A percentile compares a stretch with the other conserved stretches of the same genome.
These are phyloP conservation scores for Batkoa obscura DNA, from an alignment of 371 early-diverging fungal genomes.

Conservation along the genomic window DNA sequence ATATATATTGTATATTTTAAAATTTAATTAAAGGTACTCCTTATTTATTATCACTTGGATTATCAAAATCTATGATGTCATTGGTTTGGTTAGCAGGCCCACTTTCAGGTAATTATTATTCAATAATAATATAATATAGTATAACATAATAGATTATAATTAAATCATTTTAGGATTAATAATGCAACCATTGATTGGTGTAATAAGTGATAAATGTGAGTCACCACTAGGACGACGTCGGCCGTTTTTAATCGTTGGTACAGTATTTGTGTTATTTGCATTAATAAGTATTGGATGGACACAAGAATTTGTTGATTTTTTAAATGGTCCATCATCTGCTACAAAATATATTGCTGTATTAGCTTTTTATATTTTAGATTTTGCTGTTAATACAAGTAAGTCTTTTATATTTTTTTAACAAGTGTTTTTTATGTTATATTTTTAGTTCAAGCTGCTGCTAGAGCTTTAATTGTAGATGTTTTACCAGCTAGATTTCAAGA, in stretches of 20 bases:
- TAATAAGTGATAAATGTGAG: constrained; percentile 48
- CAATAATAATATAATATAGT: not conserved
- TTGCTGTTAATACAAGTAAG: constrained; percentile 71
- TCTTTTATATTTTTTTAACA: not conserved
- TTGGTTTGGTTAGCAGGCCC: constrained; percentile 95
- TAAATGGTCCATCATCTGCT: constrained; percentile 19
- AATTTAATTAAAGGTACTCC: constrained; percentile 47
- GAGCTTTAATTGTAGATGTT: constrained; percentile 77
- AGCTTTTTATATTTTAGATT: constrained; percentile 74
- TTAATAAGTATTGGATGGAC: constrained; percentile 66
- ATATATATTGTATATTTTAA: not conserved
- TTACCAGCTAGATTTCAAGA: constrained; percentile 65
- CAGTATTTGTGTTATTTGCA: constrained; percentile 32
- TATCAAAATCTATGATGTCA: constrained; percentile 65
- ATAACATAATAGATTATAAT: not conserved
- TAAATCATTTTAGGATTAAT: constrained; percentile 47
- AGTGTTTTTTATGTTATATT: not conserved
- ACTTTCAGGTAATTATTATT: constrained; percentile 43
- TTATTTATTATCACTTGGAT: constrained; percentile 64
- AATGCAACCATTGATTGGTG: constrained; percentile 69
- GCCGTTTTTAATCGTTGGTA: constrained; percentile 52
- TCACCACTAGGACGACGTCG: constrained; percentile 47
- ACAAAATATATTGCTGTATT: constrained; percentile 39
- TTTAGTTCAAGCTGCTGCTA: constrained; percentile 57
- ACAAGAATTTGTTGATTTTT: constrained; percentile 31